These are phyloP conservation scores for Talaromyces sp. DNA, from an alignment of 2,329 filamentous ascomycete species.

Conservation along the genomic window DNA sequence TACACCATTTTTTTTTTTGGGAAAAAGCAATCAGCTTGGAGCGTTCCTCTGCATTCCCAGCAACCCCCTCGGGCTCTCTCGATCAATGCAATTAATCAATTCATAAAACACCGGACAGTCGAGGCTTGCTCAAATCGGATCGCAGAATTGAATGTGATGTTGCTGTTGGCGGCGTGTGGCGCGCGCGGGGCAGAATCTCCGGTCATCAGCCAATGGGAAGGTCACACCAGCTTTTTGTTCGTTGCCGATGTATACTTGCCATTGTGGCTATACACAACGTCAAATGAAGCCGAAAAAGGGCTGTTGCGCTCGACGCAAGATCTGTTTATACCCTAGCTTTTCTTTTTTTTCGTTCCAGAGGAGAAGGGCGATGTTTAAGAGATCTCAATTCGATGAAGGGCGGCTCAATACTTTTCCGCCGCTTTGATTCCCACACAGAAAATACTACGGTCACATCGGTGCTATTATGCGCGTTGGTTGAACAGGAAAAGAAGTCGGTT, in stretches of 20 bases:
- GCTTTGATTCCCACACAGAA: not conserved
- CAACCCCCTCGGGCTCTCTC: not conserved
- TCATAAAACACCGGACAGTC: not conserved
- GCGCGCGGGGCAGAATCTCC: not conserved
- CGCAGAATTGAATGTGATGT: not conserved
- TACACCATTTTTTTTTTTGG: conserved; percentile 87
- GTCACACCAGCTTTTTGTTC: not conserved
- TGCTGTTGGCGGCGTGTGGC: not conserved
- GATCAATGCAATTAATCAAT: not conserved
- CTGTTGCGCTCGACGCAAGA: not conserved
- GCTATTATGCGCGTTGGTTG: not conserved
- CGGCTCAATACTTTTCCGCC: not conserved
- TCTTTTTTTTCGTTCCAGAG: not conserved
- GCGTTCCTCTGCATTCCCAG: not conserved
- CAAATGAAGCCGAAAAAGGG: not conserved
- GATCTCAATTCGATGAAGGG: not conserved
- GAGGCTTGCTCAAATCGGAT: not conserved
- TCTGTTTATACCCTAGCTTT: not conserved
- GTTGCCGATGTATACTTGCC: too few relatives aligned
- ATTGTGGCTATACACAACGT: not conserved
- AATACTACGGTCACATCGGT: not conserved
- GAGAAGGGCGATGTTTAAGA: not conserved
- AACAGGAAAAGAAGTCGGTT: not conserved
- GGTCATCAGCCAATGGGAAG: not conserved
- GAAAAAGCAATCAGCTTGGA: not conserved